A percentile compares a stretch with the other conserved stretches of the same genome.
phyloP scores from a whole-genome alignment of 305 asterid genomes.

The Fraxinus angustifolia region DNA sequence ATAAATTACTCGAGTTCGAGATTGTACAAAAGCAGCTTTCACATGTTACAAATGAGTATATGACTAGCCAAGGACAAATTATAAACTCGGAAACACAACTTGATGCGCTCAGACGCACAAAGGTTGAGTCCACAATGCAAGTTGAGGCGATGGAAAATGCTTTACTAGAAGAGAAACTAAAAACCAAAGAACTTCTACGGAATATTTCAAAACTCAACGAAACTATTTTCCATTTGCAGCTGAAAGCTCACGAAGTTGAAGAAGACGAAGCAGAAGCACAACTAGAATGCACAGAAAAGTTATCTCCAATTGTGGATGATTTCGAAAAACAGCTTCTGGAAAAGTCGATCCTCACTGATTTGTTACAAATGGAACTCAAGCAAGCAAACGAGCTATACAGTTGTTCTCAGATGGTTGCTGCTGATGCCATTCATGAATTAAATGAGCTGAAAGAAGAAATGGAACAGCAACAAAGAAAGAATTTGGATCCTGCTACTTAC shows the following conservation, averaged over 20 bases:
- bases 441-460: constrained; percentile 27
- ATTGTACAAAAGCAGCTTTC: constrained; percentile 29
- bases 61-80: constrained; percentile 24
- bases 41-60: constrained; percentile 26
- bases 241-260: constrained; percentile 19
- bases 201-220: constrained; percentile 30
- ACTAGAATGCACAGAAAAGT: not conserved
- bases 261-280: constrained; percentile 11
- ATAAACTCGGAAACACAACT: constrained; percentile 29
- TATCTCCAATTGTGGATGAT: not conserved
- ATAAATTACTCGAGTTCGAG: constrained; percentile 24
- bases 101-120: constrained; percentile 25
- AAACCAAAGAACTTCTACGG: constrained; percentile 30
- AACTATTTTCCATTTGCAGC: constrained; percentile 16
- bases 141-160: constrained; percentile 26
- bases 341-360: constrained; percentile 29
- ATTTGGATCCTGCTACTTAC: constrained; percentile 31
- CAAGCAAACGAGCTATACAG: constrained; percentile 29
- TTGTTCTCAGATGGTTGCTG: constrained; percentile 27
- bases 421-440: constrained; percentile 30
- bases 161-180: constrained; percentile 30
- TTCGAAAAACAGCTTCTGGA: constrained; percentile 35
- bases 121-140: constrained; percentile 26
- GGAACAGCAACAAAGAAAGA: constrained; percentile 31
- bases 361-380: constrained; percentile 31